A percentile compares a stretch with the other conserved stretches of the same genome.
Conservation (phyloP, 1,139 yeast genomes). For the Yarrowia galli region DNA sequence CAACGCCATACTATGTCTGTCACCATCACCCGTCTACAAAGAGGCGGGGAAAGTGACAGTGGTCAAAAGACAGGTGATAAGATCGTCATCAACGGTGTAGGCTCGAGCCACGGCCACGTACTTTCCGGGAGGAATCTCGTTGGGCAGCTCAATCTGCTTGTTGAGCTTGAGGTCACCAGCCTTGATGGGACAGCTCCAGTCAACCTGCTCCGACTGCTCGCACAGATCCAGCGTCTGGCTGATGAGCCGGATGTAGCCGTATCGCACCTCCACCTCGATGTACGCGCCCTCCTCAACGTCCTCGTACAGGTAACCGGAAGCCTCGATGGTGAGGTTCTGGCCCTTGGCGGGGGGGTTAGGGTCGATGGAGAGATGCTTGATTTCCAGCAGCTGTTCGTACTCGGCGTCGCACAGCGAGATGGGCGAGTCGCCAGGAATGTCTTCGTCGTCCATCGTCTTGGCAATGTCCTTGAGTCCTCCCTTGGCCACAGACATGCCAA, state of each 20-base stretch:
- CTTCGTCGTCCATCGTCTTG: conserved; percentile 40
- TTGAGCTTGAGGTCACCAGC: conserved; percentile 70
- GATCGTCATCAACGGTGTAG: conserved; percentile 77
- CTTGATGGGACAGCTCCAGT: conserved; percentile 74
- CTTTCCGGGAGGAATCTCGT: conserved; percentile 95
- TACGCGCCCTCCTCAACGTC: conserved; percentile 83
- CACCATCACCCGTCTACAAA: background rate
- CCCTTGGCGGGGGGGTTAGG: conserved; percentile 95
- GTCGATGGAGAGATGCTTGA: conserved; percentile 64
- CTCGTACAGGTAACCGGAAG: conserved; percentile 66
- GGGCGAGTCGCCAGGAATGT: conserved; percentile 89
- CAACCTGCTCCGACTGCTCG: conserved; percentile 83
- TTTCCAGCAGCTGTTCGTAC: conserved; percentile 66
- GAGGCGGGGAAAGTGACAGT: conserved; percentile 57
- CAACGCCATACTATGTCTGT: background rate
- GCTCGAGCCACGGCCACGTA: conserved; percentile 89
- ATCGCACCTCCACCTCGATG: conserved; percentile 89
- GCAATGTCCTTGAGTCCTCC: conserved; percentile 37
- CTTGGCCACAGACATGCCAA: conserved; percentile 31
- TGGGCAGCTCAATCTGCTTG: conserved; percentile 82
- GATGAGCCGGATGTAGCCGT: conserved; percentile 86
- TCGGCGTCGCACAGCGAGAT: conserved; percentile 74
- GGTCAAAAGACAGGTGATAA: conserved; percentile 86
- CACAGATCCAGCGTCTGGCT: conserved; percentile 91
- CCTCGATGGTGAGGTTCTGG: conserved; percentile 74